A percentile compares a stretch with the other conserved stretches of the same genome.
Conservation (phyloP, 108 stramenopile species). For the Hondaea fermentalgiana region DNA sequence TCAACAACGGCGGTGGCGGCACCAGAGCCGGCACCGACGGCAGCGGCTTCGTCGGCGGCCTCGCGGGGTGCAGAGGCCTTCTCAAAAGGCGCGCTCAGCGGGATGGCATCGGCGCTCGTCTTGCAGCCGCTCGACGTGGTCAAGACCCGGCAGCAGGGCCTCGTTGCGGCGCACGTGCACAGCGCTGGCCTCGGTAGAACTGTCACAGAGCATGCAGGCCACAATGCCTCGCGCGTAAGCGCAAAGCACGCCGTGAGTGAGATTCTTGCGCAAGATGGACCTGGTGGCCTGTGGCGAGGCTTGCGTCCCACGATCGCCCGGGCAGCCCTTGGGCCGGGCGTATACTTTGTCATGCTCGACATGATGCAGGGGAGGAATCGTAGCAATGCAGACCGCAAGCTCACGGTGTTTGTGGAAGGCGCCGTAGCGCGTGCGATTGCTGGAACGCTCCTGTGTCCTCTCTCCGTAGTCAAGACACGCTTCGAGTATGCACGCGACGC, state of each 20-base stretch:
- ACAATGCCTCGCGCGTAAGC: background rate
- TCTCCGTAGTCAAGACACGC: background rate
- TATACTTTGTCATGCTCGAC: background rate
- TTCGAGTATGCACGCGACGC: background rate
- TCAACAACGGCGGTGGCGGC: too few relatives aligned
- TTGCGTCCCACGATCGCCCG: background rate
- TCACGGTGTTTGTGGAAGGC: background rate
- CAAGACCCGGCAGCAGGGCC: constrained; percentile 6
- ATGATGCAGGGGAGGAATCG: background rate
- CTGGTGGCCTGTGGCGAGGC: background rate
- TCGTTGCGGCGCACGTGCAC: background rate
- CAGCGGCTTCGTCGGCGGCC: background rate
- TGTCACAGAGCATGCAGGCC: background rate
- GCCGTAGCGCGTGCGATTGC: background rate
- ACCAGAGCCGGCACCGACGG: too few relatives aligned
- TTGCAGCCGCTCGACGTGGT: constrained; percentile 10
- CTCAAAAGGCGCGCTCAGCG: background rate
- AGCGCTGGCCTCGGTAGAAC: background rate
- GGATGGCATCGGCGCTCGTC: background rate
- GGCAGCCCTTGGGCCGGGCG: background rate
- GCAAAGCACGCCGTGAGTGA: background rate
- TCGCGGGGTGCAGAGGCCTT: background rate
- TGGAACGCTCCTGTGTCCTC: background rate
- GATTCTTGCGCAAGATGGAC: background rate
- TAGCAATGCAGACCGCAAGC: background rate